Percentiles rank a stretch among this genome's conserved stretches.
Conservation (phyloP, 129 eudicot genomes). For the Deinandra increscens region DNA sequence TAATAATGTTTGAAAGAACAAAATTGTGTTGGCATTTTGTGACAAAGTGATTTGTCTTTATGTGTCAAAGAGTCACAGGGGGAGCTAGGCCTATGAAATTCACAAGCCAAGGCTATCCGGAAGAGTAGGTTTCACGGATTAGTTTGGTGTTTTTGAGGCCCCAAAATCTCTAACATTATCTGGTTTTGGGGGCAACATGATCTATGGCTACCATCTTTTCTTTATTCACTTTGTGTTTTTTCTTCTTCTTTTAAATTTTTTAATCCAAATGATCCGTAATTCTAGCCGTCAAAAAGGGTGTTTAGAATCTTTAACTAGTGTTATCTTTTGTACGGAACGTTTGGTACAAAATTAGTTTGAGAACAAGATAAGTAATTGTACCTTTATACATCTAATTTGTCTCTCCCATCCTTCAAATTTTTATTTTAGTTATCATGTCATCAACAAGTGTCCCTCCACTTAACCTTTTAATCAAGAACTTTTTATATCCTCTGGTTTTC, state of each 20-base stretch:
- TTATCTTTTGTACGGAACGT: not conserved
- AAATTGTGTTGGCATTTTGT: conserved; percentile 29
- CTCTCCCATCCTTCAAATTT: too few species aligned
- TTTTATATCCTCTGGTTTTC: too few species aligned
- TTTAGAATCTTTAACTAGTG: not conserved
- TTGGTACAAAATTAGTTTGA: too few species aligned
- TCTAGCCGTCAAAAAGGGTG: conserved; percentile 22
- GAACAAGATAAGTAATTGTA: too few species aligned
- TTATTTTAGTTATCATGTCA: too few species aligned
- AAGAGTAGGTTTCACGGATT: conserved; percentile 40
- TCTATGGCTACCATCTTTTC: conserved; percentile 20
- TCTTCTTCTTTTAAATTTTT: conserved; percentile 22
- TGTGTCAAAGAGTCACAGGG: conserved; percentile 30
- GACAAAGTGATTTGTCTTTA: conserved; percentile 30
- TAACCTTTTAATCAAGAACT: too few species aligned
- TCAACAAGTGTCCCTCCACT: too few species aligned
- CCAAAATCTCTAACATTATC: conserved; percentile 30
- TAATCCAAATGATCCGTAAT: conserved; percentile 17
- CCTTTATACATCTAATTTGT: too few species aligned
- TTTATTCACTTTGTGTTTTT: conserved; percentile 21
- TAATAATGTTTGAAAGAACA: conserved; percentile 36
- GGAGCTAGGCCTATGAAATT: conserved; percentile 36
- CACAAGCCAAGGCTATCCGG: conserved; percentile 29
- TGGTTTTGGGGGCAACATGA: conserved; percentile 32
- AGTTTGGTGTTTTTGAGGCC: conserved; percentile 34